Conservation (phyloP, 306 rosid genomes). For the Begonia peltatifolia region DNA sequence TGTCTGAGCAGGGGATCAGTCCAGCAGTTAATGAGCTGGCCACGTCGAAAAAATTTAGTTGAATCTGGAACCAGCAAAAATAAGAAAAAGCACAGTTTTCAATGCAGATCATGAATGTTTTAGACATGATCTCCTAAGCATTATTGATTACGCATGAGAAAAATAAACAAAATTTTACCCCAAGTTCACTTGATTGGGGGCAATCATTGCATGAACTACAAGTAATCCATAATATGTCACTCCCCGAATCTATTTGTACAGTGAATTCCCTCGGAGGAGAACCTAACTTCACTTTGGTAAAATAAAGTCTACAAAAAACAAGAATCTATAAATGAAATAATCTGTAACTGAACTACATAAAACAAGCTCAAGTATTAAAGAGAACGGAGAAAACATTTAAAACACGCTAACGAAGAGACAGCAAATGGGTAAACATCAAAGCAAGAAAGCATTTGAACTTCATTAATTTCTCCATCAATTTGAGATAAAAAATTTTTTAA, state of each 20-base stretch:
- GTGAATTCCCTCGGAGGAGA: slow-evolving; percentile 80
- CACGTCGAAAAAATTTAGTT: slow-evolving; percentile 67
- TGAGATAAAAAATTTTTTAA: background rate
- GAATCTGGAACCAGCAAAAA: slow-evolving; percentile 48
- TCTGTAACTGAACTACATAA: background rate
- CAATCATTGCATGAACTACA: slow-evolving; percentile 79
- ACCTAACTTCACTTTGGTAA: slow-evolving; percentile 77
- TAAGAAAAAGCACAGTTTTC: background rate
- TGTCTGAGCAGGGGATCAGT: slow-evolving; percentile 59
- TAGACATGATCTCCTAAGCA: background rate
- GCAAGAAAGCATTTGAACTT: background rate
- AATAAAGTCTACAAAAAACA: slow-evolving; percentile 61
- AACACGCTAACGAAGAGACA: background rate
- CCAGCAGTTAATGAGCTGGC: slow-evolving; percentile 48
- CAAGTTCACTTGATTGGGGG: slow-evolving; percentile 74
- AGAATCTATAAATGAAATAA: slow-evolving; percentile 10
- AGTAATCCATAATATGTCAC: slow-evolving; percentile 89
- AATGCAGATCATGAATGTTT: background rate
- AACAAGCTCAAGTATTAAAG: background rate
- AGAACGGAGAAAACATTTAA: background rate
- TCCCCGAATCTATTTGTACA: slow-evolving; percentile 91
- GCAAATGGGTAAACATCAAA: background rate
- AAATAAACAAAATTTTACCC: slow-evolving; percentile 32
- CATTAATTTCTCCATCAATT: background rate
- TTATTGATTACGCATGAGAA: no score